Evolutionary conservation across 441 rosid genomes (phyloP).

Genomic region (Populus hybrid): DNA sequence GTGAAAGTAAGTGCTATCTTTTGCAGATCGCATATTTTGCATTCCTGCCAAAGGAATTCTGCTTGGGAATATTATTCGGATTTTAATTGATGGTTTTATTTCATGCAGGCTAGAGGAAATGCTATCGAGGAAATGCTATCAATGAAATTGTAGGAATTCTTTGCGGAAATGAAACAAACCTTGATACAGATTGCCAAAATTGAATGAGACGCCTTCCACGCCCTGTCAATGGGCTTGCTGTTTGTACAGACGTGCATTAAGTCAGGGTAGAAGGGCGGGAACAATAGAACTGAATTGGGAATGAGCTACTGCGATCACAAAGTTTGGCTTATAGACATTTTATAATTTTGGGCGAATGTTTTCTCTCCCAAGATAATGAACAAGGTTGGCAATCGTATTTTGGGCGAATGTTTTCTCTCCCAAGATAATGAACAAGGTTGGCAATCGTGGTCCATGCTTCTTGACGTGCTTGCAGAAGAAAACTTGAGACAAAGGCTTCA

Average conservation of each 20-base stretch:
- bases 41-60: neutral
- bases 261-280: neutral
- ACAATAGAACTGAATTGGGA: neutral
- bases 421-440: neutral
- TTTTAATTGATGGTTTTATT: neutral
- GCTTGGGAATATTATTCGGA: neutral
- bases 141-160: slow-evolving; percentile 45
- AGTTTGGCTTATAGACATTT: neutral
- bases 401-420: neutral
- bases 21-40: neutral
- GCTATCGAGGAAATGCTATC: slow-evolving; percentile 47
- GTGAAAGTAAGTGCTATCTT: slow-evolving; percentile 41
- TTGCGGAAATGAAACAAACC: slow-evolving; percentile 18
- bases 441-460: neutral
- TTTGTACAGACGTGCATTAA: neutral
- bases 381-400: neutral
- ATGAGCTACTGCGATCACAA: neutral
- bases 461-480: neutral
- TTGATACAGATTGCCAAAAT: slow-evolving; percentile 18
- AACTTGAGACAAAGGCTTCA: neutral
- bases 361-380: neutral
- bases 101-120: slow-evolving; percentile 47
- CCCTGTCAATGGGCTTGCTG: neutral
- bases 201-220: neutral
- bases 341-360: neutral